phyloP scores from a whole-genome alignment of 345 rosid species.

The Populus euphratica region DNA sequence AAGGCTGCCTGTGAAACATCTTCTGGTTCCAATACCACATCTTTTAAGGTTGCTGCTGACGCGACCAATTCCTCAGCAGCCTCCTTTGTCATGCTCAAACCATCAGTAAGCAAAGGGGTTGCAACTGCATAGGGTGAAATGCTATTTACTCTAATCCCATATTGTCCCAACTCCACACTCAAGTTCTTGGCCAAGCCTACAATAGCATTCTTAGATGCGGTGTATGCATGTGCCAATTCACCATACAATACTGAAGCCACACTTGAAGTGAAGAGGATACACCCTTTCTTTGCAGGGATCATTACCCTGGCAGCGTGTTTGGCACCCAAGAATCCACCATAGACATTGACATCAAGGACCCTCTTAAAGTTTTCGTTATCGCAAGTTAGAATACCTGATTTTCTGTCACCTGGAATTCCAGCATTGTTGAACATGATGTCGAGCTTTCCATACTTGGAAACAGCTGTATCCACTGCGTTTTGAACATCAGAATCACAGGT shows the following conservation, averaged over 20 bases:
- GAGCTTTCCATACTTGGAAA: slow-evolving; percentile 31
- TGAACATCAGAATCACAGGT: slow-evolving; percentile 21
- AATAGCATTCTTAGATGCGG: slow-evolving; percentile 19
- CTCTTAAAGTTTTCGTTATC: slow-evolving; percentile 11
- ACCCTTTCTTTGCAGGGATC: slow-evolving; percentile 20
- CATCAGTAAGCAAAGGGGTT: background rate
- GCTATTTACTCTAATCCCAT: slow-evolving; percentile 27
- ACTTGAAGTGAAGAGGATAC: slow-evolving; percentile 26
- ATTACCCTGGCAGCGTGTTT: slow-evolving; percentile 36
- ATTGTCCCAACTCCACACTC: slow-evolving; percentile 14
- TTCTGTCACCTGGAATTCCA: slow-evolving; percentile 1
- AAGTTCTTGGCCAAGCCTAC: slow-evolving; percentile 18
- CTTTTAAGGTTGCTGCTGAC: slow-evolving; percentile 11
- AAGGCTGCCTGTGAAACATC: slow-evolving; percentile 24
- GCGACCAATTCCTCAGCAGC: background rate
- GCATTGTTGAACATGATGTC: slow-evolving; percentile 35
- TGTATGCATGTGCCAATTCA: background rate
- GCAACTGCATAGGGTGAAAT: slow-evolving; percentile 15
- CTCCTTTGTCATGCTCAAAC: background rate
- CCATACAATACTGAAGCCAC: background rate
- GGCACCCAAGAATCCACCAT: slow-evolving; percentile 21
- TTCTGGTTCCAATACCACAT: background rate
- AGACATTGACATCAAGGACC: slow-evolving; percentile 19
- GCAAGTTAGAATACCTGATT: background rate
- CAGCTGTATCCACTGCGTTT: slow-evolving; percentile 19